Conservation (phyloP, 2,329 filamentous ascomycete genomes). For the Didymosphaeria variabile region DNA sequence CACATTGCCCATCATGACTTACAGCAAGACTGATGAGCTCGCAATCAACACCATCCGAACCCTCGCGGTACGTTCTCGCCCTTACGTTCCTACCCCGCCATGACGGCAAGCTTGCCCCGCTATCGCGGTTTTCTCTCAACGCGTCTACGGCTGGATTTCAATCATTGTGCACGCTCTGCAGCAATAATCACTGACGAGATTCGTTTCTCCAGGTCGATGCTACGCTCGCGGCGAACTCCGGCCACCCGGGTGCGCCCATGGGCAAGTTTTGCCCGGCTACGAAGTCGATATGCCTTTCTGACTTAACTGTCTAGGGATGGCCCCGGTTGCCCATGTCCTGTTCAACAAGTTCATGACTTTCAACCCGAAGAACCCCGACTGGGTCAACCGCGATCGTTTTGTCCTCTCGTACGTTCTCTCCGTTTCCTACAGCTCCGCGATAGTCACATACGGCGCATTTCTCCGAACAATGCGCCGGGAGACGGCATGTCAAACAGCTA, state of each 20-base stretch:
- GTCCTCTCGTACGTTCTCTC: constrained; percentile 87
- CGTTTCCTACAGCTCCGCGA: constrained; percentile 1
- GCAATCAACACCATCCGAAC: constrained; percentile 98
- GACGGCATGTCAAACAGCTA: constrained; percentile 19
- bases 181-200: constrained; percentile 48
- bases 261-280: constrained; percentile 48
- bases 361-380: constrained; percentile 98
- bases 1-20: constrained; percentile 74
- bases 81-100: constrained; percentile 10
- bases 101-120: constrained; percentile 24
- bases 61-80: constrained; percentile 78
- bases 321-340: constrained; percentile 93
- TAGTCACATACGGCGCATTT: constrained; percentile 8
- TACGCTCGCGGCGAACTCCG: constrained; percentile 93
- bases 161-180: background rate
- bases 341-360: constrained; percentile 99
- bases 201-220: constrained; percentile 82
- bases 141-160: background rate
- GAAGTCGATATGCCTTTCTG: too few species aligned
- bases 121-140: constrained; percentile 19
- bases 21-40: constrained; percentile 85
- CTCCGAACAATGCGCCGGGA: constrained; percentile 5
- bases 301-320: constrained; percentile 66
- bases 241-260: constrained; percentile 99
- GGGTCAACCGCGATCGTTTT: constrained; percentile 97